Conservation (phyloP, 2,329 filamentous ascomycete genomes). For the Dichotomopilus funicola region DNA sequence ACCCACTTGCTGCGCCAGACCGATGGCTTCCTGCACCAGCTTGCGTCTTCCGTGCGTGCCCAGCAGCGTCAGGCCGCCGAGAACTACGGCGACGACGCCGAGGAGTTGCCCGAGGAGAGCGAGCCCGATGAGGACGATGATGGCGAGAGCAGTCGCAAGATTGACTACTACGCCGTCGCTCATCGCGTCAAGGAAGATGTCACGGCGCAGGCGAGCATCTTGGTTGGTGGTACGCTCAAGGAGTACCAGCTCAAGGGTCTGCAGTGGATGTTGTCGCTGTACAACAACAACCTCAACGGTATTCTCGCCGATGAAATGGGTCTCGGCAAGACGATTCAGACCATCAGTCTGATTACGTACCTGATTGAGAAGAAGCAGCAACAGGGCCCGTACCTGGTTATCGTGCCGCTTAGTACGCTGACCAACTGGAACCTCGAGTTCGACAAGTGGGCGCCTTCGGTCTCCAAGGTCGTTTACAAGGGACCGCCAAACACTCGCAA, state of each 20-base stretch:
- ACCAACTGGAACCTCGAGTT: slow-evolving; percentile 99
- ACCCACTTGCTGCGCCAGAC: slow-evolving; percentile 95
- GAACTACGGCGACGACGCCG: slow-evolving; percentile 62
- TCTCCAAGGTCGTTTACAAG: slow-evolving; percentile 90
- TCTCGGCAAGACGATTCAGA: slow-evolving; percentile 98
- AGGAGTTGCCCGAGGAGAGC: slow-evolving; percentile 55
- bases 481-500: slow-evolving; percentile 85
- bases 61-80: slow-evolving; percentile 82
- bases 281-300: slow-evolving; percentile 99
- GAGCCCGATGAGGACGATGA: slow-evolving; percentile 64
- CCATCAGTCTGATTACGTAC: slow-evolving; percentile 94
- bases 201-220: slow-evolving; percentile 69
- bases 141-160: slow-evolving; percentile 60
- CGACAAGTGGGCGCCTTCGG: slow-evolving; percentile 93
- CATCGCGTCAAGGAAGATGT: slow-evolving; percentile 94
- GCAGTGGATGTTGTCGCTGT: slow-evolving; percentile 99
- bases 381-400: slow-evolving; percentile 87
- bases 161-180: slow-evolving; percentile 98
- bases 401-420: slow-evolving; percentile 91
- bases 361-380: slow-evolving; percentile 94
- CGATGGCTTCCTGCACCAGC: slow-evolving; percentile 92
- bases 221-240: slow-evolving; percentile 89
- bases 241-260: slow-evolving; percentile 98
- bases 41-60: slow-evolving; percentile 87
- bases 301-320: slow-evolving; percentile 99